Conservation (phyloP, 805 yeast genomes). For the Yamadazyma nakazawae region DNA sequence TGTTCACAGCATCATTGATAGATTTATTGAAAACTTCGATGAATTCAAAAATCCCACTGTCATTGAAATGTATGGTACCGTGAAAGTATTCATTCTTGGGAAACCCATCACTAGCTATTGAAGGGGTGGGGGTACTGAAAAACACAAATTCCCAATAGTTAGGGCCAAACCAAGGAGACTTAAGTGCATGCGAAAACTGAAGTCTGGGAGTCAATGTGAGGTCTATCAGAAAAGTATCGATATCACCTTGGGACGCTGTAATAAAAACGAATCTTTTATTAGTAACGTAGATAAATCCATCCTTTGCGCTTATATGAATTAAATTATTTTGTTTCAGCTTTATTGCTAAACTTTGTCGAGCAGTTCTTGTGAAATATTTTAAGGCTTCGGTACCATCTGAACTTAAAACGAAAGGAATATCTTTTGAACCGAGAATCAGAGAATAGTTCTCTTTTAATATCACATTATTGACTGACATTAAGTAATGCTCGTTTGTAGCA, state of each 20-base stretch:
- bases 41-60: conserved; percentile 48
- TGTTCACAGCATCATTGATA: conserved; percentile 34
- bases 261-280: conserved; percentile 39
- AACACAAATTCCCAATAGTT: conserved; percentile 47
- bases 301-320: conserved; percentile 29
- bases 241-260: conserved; percentile 39
- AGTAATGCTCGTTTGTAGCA: background rate
- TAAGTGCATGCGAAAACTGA: conserved; percentile 38
- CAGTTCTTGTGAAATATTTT: conserved; percentile 11
- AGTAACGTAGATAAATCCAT: conserved; percentile 43
- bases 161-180: conserved; percentile 54
- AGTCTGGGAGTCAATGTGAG: conserved; percentile 23
- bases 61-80: conserved; percentile 39
- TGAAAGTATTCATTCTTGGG: conserved; percentile 37
- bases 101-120: conserved; percentile 39
- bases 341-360: conserved; percentile 30
- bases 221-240: conserved; percentile 39
- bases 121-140: conserved; percentile 27
- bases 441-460: conserved; percentile 15
- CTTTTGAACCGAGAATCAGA: conserved; percentile 5
- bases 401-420: conserved; percentile 18
- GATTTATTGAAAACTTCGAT: conserved; percentile 29
- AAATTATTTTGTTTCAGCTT: conserved; percentile 14
- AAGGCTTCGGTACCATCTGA: conserved; percentile 19
- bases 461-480: conserved; percentile 30